phyloP scores from a whole-genome alignment of 2,329 filamentous ascomycete genomes.

The Furcasterigmium furcatum region DNA sequence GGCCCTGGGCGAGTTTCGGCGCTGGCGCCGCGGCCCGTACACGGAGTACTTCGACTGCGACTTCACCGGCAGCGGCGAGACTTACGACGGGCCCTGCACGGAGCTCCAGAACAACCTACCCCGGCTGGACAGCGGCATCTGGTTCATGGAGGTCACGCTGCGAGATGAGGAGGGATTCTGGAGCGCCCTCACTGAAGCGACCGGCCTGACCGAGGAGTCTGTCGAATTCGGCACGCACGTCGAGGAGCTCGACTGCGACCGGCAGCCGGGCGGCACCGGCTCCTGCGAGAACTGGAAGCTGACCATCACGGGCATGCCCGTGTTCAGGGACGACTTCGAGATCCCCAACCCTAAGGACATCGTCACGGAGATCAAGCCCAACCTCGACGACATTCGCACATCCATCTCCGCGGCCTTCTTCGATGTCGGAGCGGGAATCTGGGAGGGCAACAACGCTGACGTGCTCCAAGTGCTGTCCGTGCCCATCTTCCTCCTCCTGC shows the following conservation, averaged over 20 bases:
- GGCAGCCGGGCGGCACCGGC: background rate
- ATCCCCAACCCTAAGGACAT: constrained; percentile 6
- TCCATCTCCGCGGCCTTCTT: constrained; percentile 1
- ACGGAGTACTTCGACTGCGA: constrained; percentile 1
- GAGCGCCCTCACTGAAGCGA: background rate
- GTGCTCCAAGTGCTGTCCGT: constrained; percentile 1
- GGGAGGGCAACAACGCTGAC: constrained; percentile 3
- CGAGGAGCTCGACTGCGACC: background rate
- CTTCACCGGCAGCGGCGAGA: background rate
- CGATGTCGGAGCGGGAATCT: background rate
- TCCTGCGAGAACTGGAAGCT: too few relatives aligned
- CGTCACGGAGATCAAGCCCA: background rate
- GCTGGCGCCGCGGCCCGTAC: constrained; percentile 1
- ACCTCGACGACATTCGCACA: background rate
- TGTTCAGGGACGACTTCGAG: constrained; percentile 1
- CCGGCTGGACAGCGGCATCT: background rate
- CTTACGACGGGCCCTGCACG: background rate
- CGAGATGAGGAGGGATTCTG: constrained; percentile 3
- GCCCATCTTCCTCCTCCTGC: constrained; percentile 3
- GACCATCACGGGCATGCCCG: background rate
- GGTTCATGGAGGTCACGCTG: background rate
- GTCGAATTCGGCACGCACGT: background rate
- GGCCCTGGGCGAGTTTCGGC: background rate
- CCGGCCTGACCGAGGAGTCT: constrained; percentile 1
- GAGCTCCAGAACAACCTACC: too few relatives aligned